Evolutionary conservation across 1,284 basidiomycete species (phyloP), one percentile per base, ranked within the genome.

Genomic region (Pseudozyma thailandica): DNA sequence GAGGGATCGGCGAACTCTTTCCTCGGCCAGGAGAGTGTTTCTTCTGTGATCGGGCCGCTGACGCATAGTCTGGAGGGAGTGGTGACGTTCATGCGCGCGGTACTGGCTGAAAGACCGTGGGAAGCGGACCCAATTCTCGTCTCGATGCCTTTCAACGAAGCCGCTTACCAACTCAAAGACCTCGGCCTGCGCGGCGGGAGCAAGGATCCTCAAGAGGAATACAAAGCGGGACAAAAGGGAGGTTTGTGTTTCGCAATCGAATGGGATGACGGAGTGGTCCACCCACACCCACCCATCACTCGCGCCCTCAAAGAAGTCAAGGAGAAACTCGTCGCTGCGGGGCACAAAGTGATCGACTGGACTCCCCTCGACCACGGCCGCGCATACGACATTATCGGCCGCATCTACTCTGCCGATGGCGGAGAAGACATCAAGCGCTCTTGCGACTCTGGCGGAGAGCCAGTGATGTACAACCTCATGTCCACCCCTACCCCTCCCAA

Each of bases 41-140:
- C 43, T 0, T 63, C 63, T 15, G 61, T 65, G 13, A 26, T 60
- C 1, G 74, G 74, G 0, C 72, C 72, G 6, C 60, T 77, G 51
- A 48, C 60, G 1, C 41, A 16, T 15, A 49, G 46, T 8, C 26
- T 63, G 13, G 46, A 69, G n/a, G 74, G 75, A 25, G 27, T 77
- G 12, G 62, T 68, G 38, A 46, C 73, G 30, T 57, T 72, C 63
- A 75, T 73, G 54, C 42, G 43, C 15, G 59, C 49, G 37, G 30
- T 74, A 45, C 46, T 75, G 18, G 60, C 64, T 20, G 49, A 71
- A 0, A 27, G 65, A 26, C 66, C 66, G 6, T 71, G 66, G 66
- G 49, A 56, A n/a, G 21, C 44, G 18, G 66, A 71, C 94, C n/a
- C n/a, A n/a, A n/a, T n/a, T 26, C 37, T 59, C 4, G 62, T 59